These are phyloP conservation scores for Saccharomyces hybrid DNA, from an alignment of 1,139 yeast genomes.

Conservation along the genomic window DNA sequence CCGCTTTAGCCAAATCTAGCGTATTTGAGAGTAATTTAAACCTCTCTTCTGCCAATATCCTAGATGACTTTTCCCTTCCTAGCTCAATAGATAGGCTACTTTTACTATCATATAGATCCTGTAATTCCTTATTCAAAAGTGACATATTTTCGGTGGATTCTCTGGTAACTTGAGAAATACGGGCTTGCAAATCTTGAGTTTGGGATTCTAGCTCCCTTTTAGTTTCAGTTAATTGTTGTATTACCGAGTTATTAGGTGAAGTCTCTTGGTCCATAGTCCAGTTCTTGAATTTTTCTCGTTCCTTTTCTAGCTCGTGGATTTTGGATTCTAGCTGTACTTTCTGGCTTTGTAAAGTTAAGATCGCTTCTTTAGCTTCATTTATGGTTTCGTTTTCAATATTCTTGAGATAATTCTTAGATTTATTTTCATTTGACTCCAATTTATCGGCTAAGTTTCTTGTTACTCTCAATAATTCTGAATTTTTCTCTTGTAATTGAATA, in stretches of 20 bases:
- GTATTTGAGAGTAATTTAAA: conserved; percentile 33
- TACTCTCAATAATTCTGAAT: conserved; percentile 58
- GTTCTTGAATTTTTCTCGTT: conserved; percentile 17
- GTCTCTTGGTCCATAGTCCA: too few relatives aligned
- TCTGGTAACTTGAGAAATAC: conserved; percentile 33
- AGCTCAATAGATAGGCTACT: conserved; percentile 40
- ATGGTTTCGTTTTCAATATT: conserved; percentile 52
- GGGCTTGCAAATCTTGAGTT: conserved; percentile 32
- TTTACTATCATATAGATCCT: conserved; percentile 40
- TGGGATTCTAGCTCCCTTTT: neutral
- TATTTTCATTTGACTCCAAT: conserved; percentile 43
- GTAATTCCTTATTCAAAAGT: conserved; percentile 37
- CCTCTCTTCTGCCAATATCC: conserved; percentile 42
- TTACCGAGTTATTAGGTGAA: too few relatives aligned
- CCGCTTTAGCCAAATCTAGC: conserved; percentile 36
- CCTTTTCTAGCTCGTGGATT: conserved; percentile 13
- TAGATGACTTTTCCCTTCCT: conserved; percentile 42
- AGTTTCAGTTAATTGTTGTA: neutral
- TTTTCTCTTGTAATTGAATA: conserved; percentile 62
- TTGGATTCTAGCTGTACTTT: conserved; percentile 37
- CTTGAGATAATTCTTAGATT: conserved; percentile 36
- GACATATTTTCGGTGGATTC: conserved; percentile 40
- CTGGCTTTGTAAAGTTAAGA: conserved; percentile 57
- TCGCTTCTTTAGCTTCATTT: conserved; percentile 70
- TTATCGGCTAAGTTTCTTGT: conserved; percentile 65